These are phyloP conservation scores for Psilocybe tampanensis DNA, from an alignment of 768 basidiomycete genomes.

Conservation along the genomic window DNA sequence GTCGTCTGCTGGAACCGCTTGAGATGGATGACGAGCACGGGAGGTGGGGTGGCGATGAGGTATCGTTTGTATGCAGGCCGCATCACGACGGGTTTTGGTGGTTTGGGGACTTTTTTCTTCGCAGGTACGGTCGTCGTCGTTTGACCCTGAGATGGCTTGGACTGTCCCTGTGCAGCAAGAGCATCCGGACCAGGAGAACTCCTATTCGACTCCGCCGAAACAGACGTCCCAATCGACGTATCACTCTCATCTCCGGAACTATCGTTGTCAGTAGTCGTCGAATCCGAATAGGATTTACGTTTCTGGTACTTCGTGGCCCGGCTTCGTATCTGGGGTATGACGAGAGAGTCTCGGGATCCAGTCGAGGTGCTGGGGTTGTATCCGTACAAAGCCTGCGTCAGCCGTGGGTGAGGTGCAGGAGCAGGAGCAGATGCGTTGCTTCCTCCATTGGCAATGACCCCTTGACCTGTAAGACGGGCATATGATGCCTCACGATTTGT, in stretches of 20 bases:
- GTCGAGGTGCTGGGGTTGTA: conserved; percentile 13
- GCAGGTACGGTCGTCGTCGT: conserved; percentile 8
- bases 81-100: conserved; percentile 67
- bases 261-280: conserved; percentile 24
- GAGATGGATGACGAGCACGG: conserved; percentile 88
- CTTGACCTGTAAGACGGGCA: conserved; percentile 9
- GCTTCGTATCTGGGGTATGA: conserved; percentile 21
- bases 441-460: background rate
- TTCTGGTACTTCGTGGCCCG: background rate
- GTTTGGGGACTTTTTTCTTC: conserved; percentile 30
- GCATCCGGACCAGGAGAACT: conserved; percentile 5
- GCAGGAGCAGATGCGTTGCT: background rate
- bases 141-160: background rate
- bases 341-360: conserved; percentile 26
- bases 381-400: conserved; percentile 16
- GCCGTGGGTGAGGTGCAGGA: conserved; percentile 8
- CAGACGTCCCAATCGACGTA: conserved; percentile 32
- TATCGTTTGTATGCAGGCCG: conserved; percentile 94
- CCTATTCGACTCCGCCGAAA: conserved; percentile 23
- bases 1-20: conserved; percentile 92
- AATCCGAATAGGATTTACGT: conserved; percentile 14
- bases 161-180: background rate
- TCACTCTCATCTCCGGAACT: conserved; percentile 49
- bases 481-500: conserved; percentile 15
- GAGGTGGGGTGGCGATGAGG: conserved; percentile 83